Conservation (phyloP, 2,329 filamentous ascomycete genomes). For the Phaeosphaeriaceae sp. region DNA sequence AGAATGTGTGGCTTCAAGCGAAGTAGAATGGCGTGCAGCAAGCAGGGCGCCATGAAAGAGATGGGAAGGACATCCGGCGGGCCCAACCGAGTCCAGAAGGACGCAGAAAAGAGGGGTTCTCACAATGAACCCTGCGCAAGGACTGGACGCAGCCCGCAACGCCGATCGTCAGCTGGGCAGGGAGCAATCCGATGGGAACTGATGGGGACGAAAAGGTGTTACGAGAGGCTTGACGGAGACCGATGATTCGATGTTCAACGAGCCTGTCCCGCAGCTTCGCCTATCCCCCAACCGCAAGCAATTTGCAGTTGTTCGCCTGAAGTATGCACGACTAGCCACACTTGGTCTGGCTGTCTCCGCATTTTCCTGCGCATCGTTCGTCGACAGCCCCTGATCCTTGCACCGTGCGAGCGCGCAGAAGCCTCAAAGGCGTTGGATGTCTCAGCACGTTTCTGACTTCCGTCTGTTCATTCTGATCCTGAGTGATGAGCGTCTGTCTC, state of each 20-base stretch:
- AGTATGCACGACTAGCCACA: slow-evolving; percentile 47
- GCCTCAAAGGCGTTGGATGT: slow-evolving; percentile 50
- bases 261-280: slow-evolving; percentile 39
- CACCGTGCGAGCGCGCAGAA: slow-evolving; percentile 47
- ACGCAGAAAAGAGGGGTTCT: slow-evolving; percentile 35
- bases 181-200: slow-evolving; percentile 25
- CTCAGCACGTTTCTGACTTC: slow-evolving; percentile 40
- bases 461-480: slow-evolving; percentile 41
- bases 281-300: slow-evolving; percentile 44
- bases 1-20: slow-evolving; percentile 39
- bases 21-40: slow-evolving; percentile 48
- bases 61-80: slow-evolving; percentile 25
- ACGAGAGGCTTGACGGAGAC: slow-evolving; percentile 34
- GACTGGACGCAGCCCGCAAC: slow-evolving; percentile 17
- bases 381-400: slow-evolving; percentile 50
- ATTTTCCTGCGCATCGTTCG: slow-evolving; percentile 50
- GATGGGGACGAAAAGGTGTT: slow-evolving; percentile 30
- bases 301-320: slow-evolving; percentile 50
- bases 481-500: slow-evolving; percentile 43
- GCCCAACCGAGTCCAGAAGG: slow-evolving; percentile 37
- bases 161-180: slow-evolving; percentile 27
- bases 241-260: slow-evolving; percentile 40
- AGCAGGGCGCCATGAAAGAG: slow-evolving; percentile 35
- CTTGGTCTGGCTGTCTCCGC: slow-evolving; percentile 49
- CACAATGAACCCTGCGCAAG: slow-evolving; percentile 21